Evolutionary conservation across 176 grass and related monocot species (phyloP).

Genomic region (Paspalum vaginatum): DNA sequence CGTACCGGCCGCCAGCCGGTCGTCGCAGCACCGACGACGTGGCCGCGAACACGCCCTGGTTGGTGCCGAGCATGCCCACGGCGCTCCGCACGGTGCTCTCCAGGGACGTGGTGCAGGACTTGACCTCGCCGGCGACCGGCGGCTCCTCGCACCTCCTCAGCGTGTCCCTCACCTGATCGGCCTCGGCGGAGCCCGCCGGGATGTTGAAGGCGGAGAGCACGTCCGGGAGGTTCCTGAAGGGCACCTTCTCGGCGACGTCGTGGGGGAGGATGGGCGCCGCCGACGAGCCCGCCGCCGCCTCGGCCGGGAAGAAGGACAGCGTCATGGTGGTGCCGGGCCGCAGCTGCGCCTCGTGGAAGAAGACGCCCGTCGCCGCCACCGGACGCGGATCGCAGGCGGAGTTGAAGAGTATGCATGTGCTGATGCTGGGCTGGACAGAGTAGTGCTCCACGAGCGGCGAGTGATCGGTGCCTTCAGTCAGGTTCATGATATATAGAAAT

Average conservation of each 20-base stretch:
- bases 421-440: not conserved
- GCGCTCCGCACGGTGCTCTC: not conserved
- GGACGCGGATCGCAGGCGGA: not conserved
- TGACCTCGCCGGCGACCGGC: conserved; percentile 1
- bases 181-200: not conserved
- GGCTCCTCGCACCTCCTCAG: not conserved
- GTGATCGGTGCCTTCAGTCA: not conserved
- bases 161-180: not conserved
- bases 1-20: not conserved
- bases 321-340: not conserved
- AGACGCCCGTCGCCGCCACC: not conserved
- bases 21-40: not conserved
- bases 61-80: not conserved
- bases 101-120: conserved; percentile 7
- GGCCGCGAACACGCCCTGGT: not conserved
- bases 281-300: not conserved
- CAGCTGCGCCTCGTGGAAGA: not conserved
- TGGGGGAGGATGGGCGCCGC: not conserved
- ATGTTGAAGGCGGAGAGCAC: conserved; percentile 10
- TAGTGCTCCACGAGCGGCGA: not conserved
- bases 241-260: not conserved
- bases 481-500: accelerated
- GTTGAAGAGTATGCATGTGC: not conserved
- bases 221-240: not conserved
- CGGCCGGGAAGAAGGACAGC: not conserved